Percentiles rank a stretch among this genome's conserved stretches.
phyloP scores from a whole-genome alignment of 345 rosid genomes.

The Jatropha curcas region DNA sequence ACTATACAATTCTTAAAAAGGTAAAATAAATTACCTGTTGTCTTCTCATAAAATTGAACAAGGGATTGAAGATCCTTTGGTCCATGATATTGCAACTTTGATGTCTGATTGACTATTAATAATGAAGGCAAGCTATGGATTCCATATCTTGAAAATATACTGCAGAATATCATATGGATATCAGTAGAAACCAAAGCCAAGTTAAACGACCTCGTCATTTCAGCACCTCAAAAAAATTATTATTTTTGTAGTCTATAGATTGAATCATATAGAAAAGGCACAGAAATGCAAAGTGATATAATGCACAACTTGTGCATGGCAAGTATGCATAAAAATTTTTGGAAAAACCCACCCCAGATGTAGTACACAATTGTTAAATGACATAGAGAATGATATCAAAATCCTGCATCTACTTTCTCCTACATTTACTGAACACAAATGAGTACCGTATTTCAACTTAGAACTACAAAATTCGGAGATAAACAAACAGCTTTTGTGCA shows the following conservation, averaged over 20 bases:
- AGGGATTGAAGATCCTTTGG: slow-evolving; percentile 60
- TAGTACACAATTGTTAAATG: background rate
- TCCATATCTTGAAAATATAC: slow-evolving; percentile 80
- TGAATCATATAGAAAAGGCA: background rate
- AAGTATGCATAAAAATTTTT: background rate
- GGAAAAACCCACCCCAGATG: too few species aligned
- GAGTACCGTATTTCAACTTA: background rate
- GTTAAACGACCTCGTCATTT: slow-evolving; percentile 1
- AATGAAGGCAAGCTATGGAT: slow-evolving; percentile 84
- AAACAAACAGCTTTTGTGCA: background rate
- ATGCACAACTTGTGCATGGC: background rate
- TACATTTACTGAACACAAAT: background rate
- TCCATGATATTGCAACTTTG: slow-evolving; percentile 54
- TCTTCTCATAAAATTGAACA: slow-evolving; percentile 62
- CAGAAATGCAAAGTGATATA: background rate
- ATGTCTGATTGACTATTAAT: slow-evolving; percentile 63
- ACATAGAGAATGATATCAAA: background rate
- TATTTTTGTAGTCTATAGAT: background rate
- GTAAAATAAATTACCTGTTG: slow-evolving; percentile 52
- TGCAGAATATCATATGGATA: slow-evolving; percentile 32
- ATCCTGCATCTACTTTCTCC: background rate
- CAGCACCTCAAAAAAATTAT: slow-evolving; percentile 3
- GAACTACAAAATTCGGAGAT: background rate
- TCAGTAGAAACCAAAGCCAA: slow-evolving; percentile 9
- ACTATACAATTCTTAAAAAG: background rate